Evolutionary conservation across 2,329 filamentous ascomycete genomes (phyloP).

Genomic region (Aspergillus sp.): DNA sequence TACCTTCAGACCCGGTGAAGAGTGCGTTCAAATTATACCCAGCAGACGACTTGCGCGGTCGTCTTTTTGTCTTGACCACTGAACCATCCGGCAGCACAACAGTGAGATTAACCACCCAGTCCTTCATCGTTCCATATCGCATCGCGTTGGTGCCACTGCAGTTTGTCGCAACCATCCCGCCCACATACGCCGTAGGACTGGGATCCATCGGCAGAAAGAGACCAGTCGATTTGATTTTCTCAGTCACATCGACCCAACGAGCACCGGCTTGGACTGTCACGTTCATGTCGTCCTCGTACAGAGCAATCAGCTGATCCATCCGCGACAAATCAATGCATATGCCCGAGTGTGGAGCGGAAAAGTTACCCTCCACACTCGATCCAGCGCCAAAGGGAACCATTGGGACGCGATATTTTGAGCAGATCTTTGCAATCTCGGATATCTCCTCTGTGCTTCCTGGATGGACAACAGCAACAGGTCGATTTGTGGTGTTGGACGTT

Average conservation of each 20-base stretch:
- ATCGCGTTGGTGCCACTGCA: constrained; percentile 60
- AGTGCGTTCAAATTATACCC: constrained; percentile 67
- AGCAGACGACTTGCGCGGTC: constrained; percentile 65
- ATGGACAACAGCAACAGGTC: constrained; percentile 62
- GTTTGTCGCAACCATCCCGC: constrained; percentile 63
- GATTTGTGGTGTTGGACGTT: constrained; percentile 58
- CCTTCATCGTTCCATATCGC: constrained; percentile 71
- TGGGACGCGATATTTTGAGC: constrained; percentile 72
- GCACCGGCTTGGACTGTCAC: constrained; percentile 87
- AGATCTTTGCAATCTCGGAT: constrained; percentile 62
- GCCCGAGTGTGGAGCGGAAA: constrained; percentile 79
- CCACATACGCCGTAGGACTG: constrained; percentile 58
- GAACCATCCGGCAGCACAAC: constrained; percentile 66
- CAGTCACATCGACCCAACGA: constrained; percentile 87
- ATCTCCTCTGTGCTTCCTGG: constrained; percentile 63
- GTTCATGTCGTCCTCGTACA: constrained; percentile 87
- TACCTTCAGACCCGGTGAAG: constrained; percentile 68
- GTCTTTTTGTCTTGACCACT: constrained; percentile 62
- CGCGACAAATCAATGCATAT: constrained; percentile 83
- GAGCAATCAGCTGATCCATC: constrained; percentile 76
- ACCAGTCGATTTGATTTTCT: constrained; percentile 64
- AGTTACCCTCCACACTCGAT: constrained; percentile 83
- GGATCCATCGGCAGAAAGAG: constrained; percentile 92
- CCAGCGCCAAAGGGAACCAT: constrained; percentile 86
- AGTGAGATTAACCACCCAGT: constrained; percentile 68